Base-by-base conservation (phyloP, 2,329 filamentous ascomycete genomes). In the Stagonosporopsis rhizophila region DNA sequence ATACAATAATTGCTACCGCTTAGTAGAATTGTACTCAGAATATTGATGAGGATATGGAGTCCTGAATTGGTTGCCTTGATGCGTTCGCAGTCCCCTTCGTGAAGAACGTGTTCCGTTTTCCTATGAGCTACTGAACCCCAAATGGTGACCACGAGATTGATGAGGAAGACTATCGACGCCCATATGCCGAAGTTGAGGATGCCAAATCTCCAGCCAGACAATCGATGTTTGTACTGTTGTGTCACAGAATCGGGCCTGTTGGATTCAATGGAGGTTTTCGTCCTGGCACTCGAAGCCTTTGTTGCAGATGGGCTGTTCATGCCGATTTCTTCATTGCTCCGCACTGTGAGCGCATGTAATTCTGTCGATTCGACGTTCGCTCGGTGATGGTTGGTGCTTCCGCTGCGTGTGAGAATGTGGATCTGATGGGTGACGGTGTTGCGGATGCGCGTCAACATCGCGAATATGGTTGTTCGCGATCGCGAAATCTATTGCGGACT, bases 1-100 rank as follows among this genome's bases (percentile, higher is more conserved):
- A 83, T 83, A 48, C 76, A 78, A 56, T 81, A 83, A 60, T 82
- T 83, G 35, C 78, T 81, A 2, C 79, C 80, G 1, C 76, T 75
- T 1, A 84, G 73, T 7, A 83, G 56, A 1, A 75, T 50, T 0
- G 80, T 82, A 28, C 77, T 77, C 27, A 82, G 65, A 0, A 75
- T 54, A 67, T 85, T 84, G 62, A 85, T 79, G 2, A 76, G 50
- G 17, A 83, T 62, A 65, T 85, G 82, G 2, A 53, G 2, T 14
- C 35, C 50, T 6, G 27, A 27, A 12, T 47, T 47, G 3, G 41
- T 4, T 11, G n/a, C 37, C 12, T 53, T 42, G 22, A 47, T 42
- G 27, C 19, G 19, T 2, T 15, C 50, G 7, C 50, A 53, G 15
- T 53, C 28, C 2, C 50, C 50, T 40, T 46, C 44, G n/a, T 6